phyloP scores from a whole-genome alignment of 441 rosid genomes.

The Brassica balearica region DNA sequence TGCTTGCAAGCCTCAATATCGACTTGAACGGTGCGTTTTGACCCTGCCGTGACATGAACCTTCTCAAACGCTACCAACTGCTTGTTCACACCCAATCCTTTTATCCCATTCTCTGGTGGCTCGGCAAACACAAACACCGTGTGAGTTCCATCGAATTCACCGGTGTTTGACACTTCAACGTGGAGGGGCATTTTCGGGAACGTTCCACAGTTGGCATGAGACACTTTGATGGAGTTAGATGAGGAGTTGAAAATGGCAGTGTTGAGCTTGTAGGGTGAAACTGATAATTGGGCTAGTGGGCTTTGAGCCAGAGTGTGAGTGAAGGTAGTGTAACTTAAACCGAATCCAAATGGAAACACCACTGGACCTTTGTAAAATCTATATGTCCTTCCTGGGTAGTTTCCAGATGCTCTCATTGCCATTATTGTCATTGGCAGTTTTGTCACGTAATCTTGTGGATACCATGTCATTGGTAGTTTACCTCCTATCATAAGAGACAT shows the following conservation, averaged over 20 bases:
- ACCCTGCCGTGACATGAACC: slow-evolving; percentile 65
- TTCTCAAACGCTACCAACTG: slow-evolving; percentile 78
- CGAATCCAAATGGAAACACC: slow-evolving; percentile 85
- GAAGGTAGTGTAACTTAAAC: slow-evolving; percentile 69
- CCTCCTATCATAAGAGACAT: slow-evolving; percentile 51
- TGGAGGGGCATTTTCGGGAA: slow-evolving; percentile 51
- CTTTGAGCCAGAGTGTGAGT: slow-evolving; percentile 52
- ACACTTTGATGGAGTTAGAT: slow-evolving; percentile 49
- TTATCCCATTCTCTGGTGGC: slow-evolving; percentile 51
- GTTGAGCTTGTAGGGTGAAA: slow-evolving; percentile 43
- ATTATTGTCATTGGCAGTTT: slow-evolving; percentile 75
- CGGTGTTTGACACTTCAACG: slow-evolving; percentile 68
- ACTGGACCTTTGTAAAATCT: slow-evolving; percentile 92
- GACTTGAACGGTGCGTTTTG: slow-evolving; percentile 52
- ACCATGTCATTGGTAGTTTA: slow-evolving; percentile 81
- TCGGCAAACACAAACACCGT: slow-evolving; percentile 70
- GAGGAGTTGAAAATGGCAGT: slow-evolving; percentile 50
- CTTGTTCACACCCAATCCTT: slow-evolving; percentile 50
- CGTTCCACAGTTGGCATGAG: slow-evolving; percentile 60
- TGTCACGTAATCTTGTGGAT: slow-evolving; percentile 64
- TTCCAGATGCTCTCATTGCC: slow-evolving; percentile 59
- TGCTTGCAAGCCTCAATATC: slow-evolving; percentile 73
- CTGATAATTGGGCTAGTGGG: slow-evolving; percentile 48
- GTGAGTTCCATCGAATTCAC: slow-evolving; percentile 71
- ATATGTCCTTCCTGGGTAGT: slow-evolving; percentile 72